Evolutionary conservation across 108 stramenopile genomes (phyloP).

Genomic region (Nitzschia palea): DNA sequence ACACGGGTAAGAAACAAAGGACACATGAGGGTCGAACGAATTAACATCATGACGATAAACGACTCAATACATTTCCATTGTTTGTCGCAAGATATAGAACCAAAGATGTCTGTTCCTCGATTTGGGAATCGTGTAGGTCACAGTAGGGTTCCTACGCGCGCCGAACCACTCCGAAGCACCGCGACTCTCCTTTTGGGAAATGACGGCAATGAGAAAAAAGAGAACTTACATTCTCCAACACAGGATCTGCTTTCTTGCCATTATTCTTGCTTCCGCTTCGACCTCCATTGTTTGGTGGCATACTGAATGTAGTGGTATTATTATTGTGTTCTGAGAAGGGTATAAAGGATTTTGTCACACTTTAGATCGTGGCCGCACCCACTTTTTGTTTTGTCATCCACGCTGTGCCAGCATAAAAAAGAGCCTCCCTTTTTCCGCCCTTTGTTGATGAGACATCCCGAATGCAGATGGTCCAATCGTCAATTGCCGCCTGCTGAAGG

Average conservation of each 20-base stretch:
- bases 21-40: no score
- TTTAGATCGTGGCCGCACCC: no score
- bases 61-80: no score
- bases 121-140: neutral
- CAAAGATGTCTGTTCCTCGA: no score
- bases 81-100: no score
- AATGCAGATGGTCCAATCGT: no score
- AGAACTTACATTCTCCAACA: constrained; percentile 34
- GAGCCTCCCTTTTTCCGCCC: no score
- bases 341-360: neutral
- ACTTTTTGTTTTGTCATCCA: no score
- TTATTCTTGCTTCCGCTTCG: constrained; percentile 32
- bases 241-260: constrained; percentile 12
- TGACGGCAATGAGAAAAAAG: constrained; percentile 15
- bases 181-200: constrained; percentile 3
- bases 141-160: constrained; percentile 19
- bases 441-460: no score
- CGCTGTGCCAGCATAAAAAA: no score
- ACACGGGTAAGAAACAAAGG: neutral
- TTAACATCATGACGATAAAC: no score
- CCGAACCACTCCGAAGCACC: constrained; percentile 14
- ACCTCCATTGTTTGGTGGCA: constrained; percentile 36
- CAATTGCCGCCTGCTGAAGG: no score
- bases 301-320: constrained; percentile 13
- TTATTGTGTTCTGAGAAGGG: constrained; percentile 4